Evolutionary conservation across 495 filamentous ascomycete species (phyloP).

Genomic region (Aspergillus conjunctus): DNA sequence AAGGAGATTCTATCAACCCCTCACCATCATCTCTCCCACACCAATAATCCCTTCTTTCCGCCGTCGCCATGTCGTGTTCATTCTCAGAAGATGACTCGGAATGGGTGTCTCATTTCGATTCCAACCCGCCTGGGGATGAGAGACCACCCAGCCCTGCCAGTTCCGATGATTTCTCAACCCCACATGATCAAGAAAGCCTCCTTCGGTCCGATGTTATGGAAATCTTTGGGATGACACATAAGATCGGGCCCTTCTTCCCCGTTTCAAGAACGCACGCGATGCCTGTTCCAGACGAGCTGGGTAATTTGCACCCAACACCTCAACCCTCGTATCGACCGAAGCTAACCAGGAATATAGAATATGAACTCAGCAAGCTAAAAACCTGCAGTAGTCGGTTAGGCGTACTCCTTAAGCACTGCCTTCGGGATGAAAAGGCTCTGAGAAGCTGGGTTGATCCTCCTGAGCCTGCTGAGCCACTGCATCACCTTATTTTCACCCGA

Average conservation of each 20-base stretch:
- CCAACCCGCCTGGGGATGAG: not conserved
- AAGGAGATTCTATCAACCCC: not conserved
- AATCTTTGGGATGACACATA: not conserved
- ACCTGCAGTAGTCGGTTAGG: not conserved
- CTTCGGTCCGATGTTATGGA: not conserved
- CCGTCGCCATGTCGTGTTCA: not conserved
- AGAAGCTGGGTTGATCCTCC: not conserved
- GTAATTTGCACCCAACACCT: not conserved
- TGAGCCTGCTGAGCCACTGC: conserved; percentile 1
- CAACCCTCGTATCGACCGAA: not conserved
- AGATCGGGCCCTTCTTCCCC: not conserved
- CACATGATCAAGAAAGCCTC: not conserved
- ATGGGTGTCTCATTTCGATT: not conserved
- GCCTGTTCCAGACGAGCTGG: not conserved
- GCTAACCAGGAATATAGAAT: not conserved
- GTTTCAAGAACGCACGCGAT: not conserved
- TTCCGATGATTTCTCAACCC: not conserved
- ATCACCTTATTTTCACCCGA: not conserved
- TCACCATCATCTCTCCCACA: not conserved
- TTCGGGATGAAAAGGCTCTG: not conserved
- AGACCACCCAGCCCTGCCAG: not conserved
- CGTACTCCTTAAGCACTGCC: not conserved
- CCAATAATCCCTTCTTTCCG: not conserved
- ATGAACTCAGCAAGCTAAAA: not conserved
- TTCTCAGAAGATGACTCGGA: not conserved